Conservation (phyloP, 495 filamentous ascomycete genomes). For the Recurvomyces mirabilis region DNA sequence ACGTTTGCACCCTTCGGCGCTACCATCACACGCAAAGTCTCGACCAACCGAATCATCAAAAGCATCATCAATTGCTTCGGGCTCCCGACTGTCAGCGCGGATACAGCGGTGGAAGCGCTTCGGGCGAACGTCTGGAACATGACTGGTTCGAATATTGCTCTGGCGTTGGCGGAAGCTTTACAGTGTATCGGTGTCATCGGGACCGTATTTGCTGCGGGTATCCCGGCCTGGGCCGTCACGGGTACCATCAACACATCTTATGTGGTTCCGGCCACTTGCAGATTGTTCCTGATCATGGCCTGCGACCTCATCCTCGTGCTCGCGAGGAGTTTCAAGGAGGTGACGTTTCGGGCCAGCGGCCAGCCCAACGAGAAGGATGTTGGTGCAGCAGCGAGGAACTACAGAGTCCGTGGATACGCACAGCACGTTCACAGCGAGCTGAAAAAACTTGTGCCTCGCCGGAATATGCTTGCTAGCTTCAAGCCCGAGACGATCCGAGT, state of each 20-base stretch:
- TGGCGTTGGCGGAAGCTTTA: conserved; percentile 11
- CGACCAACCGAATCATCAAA: conserved; percentile 3
- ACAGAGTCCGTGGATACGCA: conserved; percentile 14
- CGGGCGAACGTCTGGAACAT: conserved; percentile 13
- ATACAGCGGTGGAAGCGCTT: conserved; percentile 6
- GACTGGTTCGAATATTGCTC: background rate
- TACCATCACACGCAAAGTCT: conserved; percentile 8
- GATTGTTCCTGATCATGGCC: conserved; percentile 18
- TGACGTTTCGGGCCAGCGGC: conserved; percentile 18
- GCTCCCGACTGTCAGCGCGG: conserved; percentile 9
- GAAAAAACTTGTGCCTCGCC: conserved; percentile 15
- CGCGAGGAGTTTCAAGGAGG: conserved; percentile 20
- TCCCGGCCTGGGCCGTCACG: conserved; percentile 8
- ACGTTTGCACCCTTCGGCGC: conserved; percentile 9
- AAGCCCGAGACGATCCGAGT: conserved; percentile 5
- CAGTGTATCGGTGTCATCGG: conserved; percentile 1
- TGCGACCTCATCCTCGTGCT: conserved; percentile 18
- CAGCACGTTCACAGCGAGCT: conserved; percentile 22
- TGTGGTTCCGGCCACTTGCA: conserved; percentile 12
- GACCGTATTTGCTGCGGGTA: background rate
- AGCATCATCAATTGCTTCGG: conserved; percentile 19
- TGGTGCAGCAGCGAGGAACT: conserved; percentile 18
- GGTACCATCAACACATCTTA: conserved; percentile 14
- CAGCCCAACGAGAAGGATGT: conserved; percentile 23
- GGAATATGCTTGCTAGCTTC: conserved; percentile 7